Percentiles rank a stretch among this genome's conserved stretches.
These are phyloP conservation scores for Thelonectria olida DNA, from an alignment of 2,329 filamentous ascomycete genomes.

Conservation along the genomic window DNA sequence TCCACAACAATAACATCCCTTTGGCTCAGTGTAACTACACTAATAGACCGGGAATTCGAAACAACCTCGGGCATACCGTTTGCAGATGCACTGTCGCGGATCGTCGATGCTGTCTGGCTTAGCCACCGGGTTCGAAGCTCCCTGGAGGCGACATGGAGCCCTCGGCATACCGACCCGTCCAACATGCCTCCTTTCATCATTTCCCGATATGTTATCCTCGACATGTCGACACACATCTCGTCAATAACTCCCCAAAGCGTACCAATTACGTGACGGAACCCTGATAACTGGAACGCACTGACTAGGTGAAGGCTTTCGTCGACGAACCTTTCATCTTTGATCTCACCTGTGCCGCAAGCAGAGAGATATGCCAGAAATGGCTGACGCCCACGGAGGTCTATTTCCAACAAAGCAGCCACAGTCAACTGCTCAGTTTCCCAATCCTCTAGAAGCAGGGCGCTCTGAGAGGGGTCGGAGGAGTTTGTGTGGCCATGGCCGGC, in stretches of 20 bases:
- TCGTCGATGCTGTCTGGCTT: not conserved
- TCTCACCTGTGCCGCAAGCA: conserved; percentile 1
- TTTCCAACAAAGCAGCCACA: not conserved
- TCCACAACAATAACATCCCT: not conserved
- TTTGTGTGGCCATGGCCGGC: conserved; percentile 8
- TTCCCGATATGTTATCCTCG: not conserved
- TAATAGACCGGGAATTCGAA: not conserved
- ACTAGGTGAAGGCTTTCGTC: not conserved
- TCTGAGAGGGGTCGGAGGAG: not conserved
- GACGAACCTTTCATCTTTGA: not conserved
- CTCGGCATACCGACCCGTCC: not conserved
- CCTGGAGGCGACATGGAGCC: not conserved
- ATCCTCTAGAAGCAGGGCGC: not conserved
- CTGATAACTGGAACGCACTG: not conserved
- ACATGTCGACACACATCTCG: not conserved
- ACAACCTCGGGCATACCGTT: not conserved
- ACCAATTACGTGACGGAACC: not conserved
- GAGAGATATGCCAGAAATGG: conserved; percentile 7
- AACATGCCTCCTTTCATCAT: not conserved
- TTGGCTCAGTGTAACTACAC: too few relatives aligned
- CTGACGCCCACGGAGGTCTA: not conserved
- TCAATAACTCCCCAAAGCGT: not conserved
- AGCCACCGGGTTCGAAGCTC: not conserved
- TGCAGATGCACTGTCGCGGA: not conserved
- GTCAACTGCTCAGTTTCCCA: not conserved